phyloP scores from a whole-genome alignment of 2,329 filamentous ascomycete genomes.

The Fusarium coicis region DNA sequence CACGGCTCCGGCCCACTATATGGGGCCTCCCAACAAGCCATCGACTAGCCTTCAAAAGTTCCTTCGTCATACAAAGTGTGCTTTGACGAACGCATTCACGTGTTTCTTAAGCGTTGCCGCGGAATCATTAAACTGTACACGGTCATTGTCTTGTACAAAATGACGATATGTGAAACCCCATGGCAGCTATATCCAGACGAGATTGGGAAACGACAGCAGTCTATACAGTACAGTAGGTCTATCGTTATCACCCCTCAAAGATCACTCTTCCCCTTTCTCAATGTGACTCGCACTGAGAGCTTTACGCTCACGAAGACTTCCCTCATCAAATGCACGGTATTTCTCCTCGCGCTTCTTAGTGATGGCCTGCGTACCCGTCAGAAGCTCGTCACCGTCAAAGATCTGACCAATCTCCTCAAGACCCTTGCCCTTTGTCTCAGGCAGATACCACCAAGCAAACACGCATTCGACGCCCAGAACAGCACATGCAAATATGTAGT shows the following conservation, averaged over 20 bases:
- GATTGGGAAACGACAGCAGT: background rate
- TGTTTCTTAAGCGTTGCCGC: too few relatives aligned
- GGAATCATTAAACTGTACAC: background rate
- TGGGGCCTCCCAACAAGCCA: background rate
- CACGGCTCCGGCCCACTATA: background rate
- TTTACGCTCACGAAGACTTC: background rate
- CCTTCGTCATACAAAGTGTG: background rate
- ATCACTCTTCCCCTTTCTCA: background rate
- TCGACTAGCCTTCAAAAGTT: background rate
- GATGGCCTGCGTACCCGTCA: background rate
- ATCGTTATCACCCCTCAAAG: fast-evolving
- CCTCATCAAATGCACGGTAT: background rate
- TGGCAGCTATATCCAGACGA: too few relatives aligned
- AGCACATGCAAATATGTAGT: background rate
- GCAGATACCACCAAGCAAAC: background rate
- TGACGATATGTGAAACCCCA: too few relatives aligned
- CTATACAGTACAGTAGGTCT: background rate
- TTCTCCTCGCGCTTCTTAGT: background rate
- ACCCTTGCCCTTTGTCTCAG: background rate
- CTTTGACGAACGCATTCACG: fast-evolving
- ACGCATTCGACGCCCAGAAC: background rate
- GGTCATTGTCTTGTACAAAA: too few relatives aligned
- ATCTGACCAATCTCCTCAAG: background rate
- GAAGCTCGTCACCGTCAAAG: background rate
- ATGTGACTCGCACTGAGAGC: too few relatives aligned